These are phyloP conservation scores for Veloboletus limbatus DNA, from an alignment of 1,284 basidiomycete genomes.

Conservation along the genomic window DNA sequence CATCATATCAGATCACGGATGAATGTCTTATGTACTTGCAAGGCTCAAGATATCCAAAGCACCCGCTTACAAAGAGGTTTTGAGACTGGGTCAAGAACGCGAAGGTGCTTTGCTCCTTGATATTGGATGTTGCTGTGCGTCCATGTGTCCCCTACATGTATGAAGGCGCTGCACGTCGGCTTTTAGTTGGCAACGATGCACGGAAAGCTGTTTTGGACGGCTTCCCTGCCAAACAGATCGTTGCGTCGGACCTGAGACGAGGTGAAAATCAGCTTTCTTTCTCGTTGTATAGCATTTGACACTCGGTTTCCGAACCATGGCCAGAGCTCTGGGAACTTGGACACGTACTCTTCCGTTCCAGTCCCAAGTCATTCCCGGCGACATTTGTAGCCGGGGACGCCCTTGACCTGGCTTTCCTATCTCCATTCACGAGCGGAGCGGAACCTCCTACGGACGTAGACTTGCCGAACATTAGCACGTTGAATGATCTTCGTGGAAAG, in stretches of 20 bases:
- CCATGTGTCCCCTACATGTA: too few relatives aligned
- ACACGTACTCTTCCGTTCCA: conserved; percentile 34
- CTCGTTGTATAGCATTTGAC: background rate
- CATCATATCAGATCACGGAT: background rate
- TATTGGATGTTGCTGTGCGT: conserved; percentile 34
- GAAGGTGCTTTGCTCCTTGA: conserved; percentile 29
- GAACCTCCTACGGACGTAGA: conserved; percentile 12
- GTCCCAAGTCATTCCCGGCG: conserved; percentile 30
- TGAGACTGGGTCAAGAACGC: conserved; percentile 28
- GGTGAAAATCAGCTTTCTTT: conserved; percentile 11
- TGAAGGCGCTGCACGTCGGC: background rate
- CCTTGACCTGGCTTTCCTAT: conserved; percentile 25
- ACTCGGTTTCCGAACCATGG: background rate
- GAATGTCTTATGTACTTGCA: background rate
- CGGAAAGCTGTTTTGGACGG: conserved; percentile 21
- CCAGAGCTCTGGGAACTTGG: conserved; percentile 35
- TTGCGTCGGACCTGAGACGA: conserved; percentile 22
- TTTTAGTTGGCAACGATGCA: conserved; percentile 21
- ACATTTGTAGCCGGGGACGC: conserved; percentile 35
- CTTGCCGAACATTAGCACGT: conserved; percentile 27
- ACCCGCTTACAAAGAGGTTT: conserved; percentile 22
- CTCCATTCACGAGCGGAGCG: conserved; percentile 1
- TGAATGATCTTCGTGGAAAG: conserved; percentile 38
- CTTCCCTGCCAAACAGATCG: conserved; percentile 19
- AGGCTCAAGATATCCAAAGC: conserved; percentile 21